Base-by-base conservation (phyloP, 805 yeast genomes). In the Yarrowia sp. region DNA sequence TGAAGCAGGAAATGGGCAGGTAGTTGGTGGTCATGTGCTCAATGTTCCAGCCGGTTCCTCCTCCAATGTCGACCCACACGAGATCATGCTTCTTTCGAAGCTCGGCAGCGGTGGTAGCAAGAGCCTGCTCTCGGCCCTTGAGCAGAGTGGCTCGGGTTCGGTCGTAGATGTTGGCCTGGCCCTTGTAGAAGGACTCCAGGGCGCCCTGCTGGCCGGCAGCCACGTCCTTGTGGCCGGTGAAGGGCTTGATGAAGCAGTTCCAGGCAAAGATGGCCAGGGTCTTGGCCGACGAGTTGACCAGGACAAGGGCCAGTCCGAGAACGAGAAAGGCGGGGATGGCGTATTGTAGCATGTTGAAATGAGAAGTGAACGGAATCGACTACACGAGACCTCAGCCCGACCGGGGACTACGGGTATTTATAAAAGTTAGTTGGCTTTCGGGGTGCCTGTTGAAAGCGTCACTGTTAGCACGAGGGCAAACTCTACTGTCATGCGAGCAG, bases 41-140 rank as follows among this genome's bases (percentile, higher is more conserved):
- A 73, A 90, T 88, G 78, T 90, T 90, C 77, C 87, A 82, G 59
- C 96, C 97, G 7, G 97, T 90, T 32, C 97, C 97, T 41, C 96
- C 96, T 64, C 96, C 97, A 74, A 91, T 84, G 55, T 75, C 78
- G 42, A 75, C 72, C 78, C 78, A 75, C 38, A 75, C 74, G 22
- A 75, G 71, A 56, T 73, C 72, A 12, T 70, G 68, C 36, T 77
- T 77, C 66, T 79, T 80, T 43, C 75, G 75, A 45, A 88, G 77
- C 76, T 89, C 92, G 35, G 88, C 77, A 40, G 81, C 82, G 0
- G 90, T 89, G 70, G 89, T 76, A 19, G 68, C 81, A 68, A 89
- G 80, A 69, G 91, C 87, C 69, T 83, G 83, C 73, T 85, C 86
- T 73, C 96, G 83, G 22, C 97, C 97, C 77, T 89, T 84, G 72